A percentile compares a stretch with the other conserved stretches of the same genome.
Evolutionary conservation across 176 grass and related monocot species (phyloP).

Genomic region (Otatea glauca): DNA sequence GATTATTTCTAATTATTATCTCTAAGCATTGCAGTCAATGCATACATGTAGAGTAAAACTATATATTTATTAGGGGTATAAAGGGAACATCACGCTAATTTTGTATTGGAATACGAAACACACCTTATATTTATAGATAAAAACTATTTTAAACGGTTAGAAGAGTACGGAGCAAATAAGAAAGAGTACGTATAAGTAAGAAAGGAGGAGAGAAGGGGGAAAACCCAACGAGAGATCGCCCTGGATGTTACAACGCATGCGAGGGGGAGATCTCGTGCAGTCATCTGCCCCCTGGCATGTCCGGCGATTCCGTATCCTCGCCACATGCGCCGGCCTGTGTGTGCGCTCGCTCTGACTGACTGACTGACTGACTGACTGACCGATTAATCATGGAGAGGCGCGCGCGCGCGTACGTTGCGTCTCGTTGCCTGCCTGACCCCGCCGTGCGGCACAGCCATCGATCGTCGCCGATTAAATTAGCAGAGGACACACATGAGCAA

Average conservation of each 20-base stretch:
- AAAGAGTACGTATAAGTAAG: no score
- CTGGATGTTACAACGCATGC: neutral
- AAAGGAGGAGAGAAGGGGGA: no score
- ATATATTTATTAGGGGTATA: no score
- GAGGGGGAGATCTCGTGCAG: neutral
- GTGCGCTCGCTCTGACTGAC: neutral
- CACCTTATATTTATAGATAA: no score
- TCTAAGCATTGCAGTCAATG: no score
- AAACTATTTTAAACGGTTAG: no score
- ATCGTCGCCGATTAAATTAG: neutral
- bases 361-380: neutral
- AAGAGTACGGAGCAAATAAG: no score
- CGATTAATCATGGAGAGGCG: neutral
- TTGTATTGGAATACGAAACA: no score
- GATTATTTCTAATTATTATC: no score
- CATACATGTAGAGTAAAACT: no score
- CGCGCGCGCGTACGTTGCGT: neutral
- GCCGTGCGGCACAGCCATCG: slow-evolving; percentile 8
- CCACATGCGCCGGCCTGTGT: slow-evolving; percentile 26
- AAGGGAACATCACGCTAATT: no score
- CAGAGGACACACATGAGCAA: slow-evolving; percentile 14
- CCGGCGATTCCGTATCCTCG: neutral
- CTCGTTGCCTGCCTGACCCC: neutral
- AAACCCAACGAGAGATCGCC: no score
- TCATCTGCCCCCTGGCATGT: slow-evolving; percentile 30